Conservation (phyloP, 176 grass and related monocot species). For the Microstegium vimineum region DNA sequence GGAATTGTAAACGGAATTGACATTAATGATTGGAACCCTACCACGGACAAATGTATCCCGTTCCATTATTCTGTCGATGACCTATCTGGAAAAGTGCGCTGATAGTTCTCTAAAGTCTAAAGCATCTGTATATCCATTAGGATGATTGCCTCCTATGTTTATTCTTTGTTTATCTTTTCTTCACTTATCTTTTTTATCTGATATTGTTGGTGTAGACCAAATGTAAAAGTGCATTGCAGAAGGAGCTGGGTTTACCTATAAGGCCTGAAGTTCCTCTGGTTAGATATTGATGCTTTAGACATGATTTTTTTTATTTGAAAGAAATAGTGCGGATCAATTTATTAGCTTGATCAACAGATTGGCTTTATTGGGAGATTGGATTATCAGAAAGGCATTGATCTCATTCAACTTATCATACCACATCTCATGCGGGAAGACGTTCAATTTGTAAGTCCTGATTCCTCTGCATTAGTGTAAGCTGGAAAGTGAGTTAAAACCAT, state of each 20-base stretch:
- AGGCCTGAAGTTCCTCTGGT: constrained; percentile 72
- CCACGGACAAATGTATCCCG: constrained; percentile 69
- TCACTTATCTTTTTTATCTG: background rate
- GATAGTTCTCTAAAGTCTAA: background rate
- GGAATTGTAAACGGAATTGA: constrained; percentile 98
- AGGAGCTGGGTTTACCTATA: constrained; percentile 72
- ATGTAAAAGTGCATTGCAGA: constrained; percentile 90
- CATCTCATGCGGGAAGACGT: constrained; percentile 70
- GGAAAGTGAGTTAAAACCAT: background rate
- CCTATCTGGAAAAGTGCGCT: constrained; percentile 79
- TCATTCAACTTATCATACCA: constrained; percentile 64
- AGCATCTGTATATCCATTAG: background rate
- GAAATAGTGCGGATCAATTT: constrained; percentile 20
- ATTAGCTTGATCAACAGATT: constrained; percentile 58
- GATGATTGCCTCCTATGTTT: background rate
- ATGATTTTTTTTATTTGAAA: background rate
- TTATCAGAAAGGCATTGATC: constrained; percentile 96
- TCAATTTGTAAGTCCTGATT: constrained; percentile 67
- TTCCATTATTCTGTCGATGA: constrained; percentile 78
- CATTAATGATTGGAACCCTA: constrained; percentile 78
- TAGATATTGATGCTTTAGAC: constrained; percentile 22
- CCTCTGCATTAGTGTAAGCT: background rate
- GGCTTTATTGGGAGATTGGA: constrained; percentile 99
- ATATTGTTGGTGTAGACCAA: constrained; percentile 52
- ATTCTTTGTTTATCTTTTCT: background rate